These are phyloP conservation scores for Pythium aristosporum DNA, from an alignment of 352 stramenopile species.

Conservation along the genomic window DNA sequence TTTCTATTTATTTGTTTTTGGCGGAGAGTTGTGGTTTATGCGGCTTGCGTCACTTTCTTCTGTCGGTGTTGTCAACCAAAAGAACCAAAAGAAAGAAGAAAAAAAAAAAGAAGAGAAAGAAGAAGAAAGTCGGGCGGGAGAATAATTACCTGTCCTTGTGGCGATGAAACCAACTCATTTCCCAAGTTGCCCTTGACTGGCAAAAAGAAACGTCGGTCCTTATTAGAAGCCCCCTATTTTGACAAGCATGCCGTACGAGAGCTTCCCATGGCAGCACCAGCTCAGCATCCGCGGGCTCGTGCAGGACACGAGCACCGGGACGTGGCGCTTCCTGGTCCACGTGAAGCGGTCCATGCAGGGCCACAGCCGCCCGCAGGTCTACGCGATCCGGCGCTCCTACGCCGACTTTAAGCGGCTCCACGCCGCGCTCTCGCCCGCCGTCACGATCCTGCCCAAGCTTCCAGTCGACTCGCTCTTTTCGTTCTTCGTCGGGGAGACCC, in stretches of 20 bases:
- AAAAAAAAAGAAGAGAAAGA: neutral
- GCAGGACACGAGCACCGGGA: constrained; percentile 49
- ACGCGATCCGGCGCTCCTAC: constrained; percentile 68
- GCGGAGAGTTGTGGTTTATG: too few relatives aligned
- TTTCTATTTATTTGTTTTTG: neutral
- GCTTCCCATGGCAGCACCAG: constrained; percentile 57
- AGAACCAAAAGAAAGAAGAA: neutral
- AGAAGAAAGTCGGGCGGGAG: neutral
- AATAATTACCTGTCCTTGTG: neutral
- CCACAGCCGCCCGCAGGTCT: constrained; percentile 28
- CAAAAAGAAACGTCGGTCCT: neutral
- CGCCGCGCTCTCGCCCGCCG: constrained; percentile 42
- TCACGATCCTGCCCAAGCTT: constrained; percentile 45
- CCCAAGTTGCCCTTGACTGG: constrained; percentile 1
- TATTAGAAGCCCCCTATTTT: constrained; percentile 12
- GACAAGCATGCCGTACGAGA: constrained; percentile 69
- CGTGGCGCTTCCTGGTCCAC: constrained; percentile 67
- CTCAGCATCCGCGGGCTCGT: constrained; percentile 67
- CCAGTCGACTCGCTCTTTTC: constrained; percentile 59
- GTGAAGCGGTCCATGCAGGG: constrained; percentile 45
- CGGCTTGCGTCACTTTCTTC: neutral
- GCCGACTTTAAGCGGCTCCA: constrained; percentile 73
- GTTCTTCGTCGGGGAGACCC: constrained; percentile 68
- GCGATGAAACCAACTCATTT: constrained; percentile 13
- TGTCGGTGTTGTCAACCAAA: neutral